Base-by-base conservation (phyloP, 768 basidiomycete species). In the Dacryopinax primogenitus region DNA sequence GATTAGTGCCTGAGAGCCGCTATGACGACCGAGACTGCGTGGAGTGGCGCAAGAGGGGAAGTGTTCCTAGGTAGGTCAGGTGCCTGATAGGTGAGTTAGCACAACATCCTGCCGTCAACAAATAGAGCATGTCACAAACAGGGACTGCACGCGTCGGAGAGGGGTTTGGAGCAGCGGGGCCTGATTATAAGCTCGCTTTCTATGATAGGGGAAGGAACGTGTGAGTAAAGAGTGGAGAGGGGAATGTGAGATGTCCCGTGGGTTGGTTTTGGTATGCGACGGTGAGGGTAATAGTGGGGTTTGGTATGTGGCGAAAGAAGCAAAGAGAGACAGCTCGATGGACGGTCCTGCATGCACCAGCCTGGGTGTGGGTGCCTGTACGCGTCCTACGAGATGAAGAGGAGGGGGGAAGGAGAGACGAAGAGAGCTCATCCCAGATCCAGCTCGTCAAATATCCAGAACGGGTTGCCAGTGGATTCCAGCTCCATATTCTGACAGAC, bases 31-130 rank as follows among this genome's bases (percentile, higher is more conserved):
- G 37, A n/a, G 37, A 39, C 12, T 39, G 37, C 12, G 37, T n/a
- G n/a, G n/a, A n/a, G n/a, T n/a, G n/a, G 37, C 12, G 30, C 51
- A 9, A 30, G 30, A 30, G 13, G 32, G 26, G 26, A 15, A 4
- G 4, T 28, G 51, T 58, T 13, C 51, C 51, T 58, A 30, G 26
- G 26, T 28, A 32, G 13, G 51, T 11, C 9, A 30, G 30, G 51
- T 58, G 51, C 23, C 51, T 58, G 51, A 26, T 11, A 39, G 51
- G 51, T 58, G 51, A 58, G 51, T 58, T 58, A 58, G 51, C 51
- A 26, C 51, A 28, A 58, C 51, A 28, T 58, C 6, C 7, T 11
- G 26, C 12, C 32, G 51, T 58, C 26, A 28, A 30, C 51, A 18
- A 18, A 13, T 21, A 4, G 30, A 30, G 4, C 32, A 30, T 6